Base-by-base conservation (phyloP, 1,139 yeast genomes). In the Maudiozyma humilis region DNA sequence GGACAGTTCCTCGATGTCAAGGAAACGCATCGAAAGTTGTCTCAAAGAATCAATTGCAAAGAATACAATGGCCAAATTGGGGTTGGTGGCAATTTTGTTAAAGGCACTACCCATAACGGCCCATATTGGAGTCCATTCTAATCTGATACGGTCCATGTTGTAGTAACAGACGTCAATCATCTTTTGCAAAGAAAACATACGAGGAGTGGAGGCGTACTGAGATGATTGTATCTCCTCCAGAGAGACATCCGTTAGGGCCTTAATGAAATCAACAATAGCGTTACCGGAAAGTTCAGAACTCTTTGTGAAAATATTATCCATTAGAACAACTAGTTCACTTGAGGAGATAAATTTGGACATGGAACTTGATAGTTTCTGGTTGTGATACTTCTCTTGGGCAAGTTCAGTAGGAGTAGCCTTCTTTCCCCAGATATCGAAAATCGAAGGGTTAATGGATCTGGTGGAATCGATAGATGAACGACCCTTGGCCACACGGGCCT, bases 51-150 rank as follows among this genome's bases (percentile, higher is more conserved):
- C 98, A 47, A 93, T 71, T 0, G 98, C 97, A 67, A 91, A 88
- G 54, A 84, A 80, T 4, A 85, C 91, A 51, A 91, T 84, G 2
- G 80, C 79, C 42, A 75, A 69, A 57, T 89, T 91, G 5, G 63
- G 49, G 57, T 85, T 86, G 50, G 94, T 82, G 2, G 95, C 95
- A 51, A 88, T 91, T 38, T 72, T 75, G 52, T 87, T 86, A 67
- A 93, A 91, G 36, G 88, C 86, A 51, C 78, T 85, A 12, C 95
- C 96, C 84, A 93, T 84, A 12, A 86, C 82, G 6, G 83, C 76
- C 99, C 99, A 93, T 47, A 93, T 71, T 47, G 87, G 94, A 7
- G 95, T 79, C 97, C 98, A 93, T 66, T 93, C 96, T 51, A 93
- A 80, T 62, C 96, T 79, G 56, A 93, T 88, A 70, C 98, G 84